Evolutionary conservation across 495 filamentous ascomycete genomes (phyloP), one percentile per base, ranked within the genome.

Genomic region (Tuber aestivum): DNA sequence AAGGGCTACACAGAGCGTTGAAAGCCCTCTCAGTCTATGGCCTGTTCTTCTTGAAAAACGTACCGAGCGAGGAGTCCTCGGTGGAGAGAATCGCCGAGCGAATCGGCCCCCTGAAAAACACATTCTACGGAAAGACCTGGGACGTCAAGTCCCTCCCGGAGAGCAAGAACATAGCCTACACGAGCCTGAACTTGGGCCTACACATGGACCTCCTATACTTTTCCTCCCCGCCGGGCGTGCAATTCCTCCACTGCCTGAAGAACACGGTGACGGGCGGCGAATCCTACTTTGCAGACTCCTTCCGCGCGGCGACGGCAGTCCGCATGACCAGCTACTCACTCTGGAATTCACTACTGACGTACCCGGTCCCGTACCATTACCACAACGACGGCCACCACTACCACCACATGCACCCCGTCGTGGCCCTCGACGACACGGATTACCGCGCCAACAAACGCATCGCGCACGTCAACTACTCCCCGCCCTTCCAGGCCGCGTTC

Each of bases 171-270:
- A 90, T 98, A 12, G 95, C 95, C 21, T 97, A 98, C 85, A 97
- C 94, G 6, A 89, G 86, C 82, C 85, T 90, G 68, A 89, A 89
- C 78, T 89, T 97, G 2, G 92, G 91, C 27, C 89, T 95, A 50
- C 95, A 98, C 84, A 95, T 97, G 91, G 95, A 98, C 81, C 88
- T 97, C 41, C 87, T 97, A 82, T 98, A 98, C 86, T 91, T 95
- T 86, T 85, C 87, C 21, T 88, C 92, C 38, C 89, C 93, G 14
- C 95, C 95, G 1, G 89, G 89, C 32, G 87, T 93, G 74, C 95
- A 98, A 84, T 85, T 97, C 27, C 87, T 98, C 8, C 95, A 97
- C 83, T 97, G 94, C 79, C 83, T 97, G 35, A 86, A 90, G 76
- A 94, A 94, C 81, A 89, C 88, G 1, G 89, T 88, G 79, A 85